These are phyloP conservation scores for Nakaseomyces nivariensis DNA, from an alignment of 1,139 yeast genomes.

Conservation along the genomic window DNA sequence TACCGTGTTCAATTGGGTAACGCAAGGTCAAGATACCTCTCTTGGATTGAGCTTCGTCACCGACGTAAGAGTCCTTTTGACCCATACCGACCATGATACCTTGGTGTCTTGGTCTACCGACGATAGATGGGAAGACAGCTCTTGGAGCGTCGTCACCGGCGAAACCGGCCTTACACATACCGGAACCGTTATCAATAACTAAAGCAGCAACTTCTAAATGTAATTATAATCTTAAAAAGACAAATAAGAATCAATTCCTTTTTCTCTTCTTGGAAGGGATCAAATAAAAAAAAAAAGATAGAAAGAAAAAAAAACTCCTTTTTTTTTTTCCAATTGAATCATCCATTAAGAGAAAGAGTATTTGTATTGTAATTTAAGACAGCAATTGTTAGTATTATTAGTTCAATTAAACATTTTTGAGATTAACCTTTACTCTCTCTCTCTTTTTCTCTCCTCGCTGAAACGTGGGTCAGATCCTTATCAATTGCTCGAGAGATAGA, in stretches of 20 bases:
- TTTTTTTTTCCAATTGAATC: background rate
- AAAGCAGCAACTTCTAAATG: conserved; percentile 31
- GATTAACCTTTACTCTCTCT: no score
- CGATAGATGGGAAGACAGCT: conserved; percentile 99
- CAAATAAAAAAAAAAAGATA: background rate
- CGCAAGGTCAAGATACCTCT: conserved; percentile 98
- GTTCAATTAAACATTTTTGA: background rate
- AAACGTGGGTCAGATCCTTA: no score
- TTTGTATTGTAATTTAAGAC: no score
- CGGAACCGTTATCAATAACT: conserved; percentile 99
- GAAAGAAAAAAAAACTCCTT: background rate
- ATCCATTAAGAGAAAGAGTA: background rate
- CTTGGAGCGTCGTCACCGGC: conserved; percentile 99
- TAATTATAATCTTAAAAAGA: no score
- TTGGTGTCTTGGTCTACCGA: conserved; percentile 99
- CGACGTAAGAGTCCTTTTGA: conserved; percentile 98
- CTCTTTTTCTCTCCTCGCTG: background rate
- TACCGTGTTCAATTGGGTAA: conserved; percentile 99
- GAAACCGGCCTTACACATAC: conserved; percentile 99
- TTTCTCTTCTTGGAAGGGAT: background rate
- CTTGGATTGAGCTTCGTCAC: conserved; percentile 99
- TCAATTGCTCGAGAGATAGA: no score
- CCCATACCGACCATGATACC: conserved; percentile 99
- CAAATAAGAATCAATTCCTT: background rate
- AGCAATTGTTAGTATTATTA: background rate